phyloP scores from a whole-genome alignment of 257 asterid genomes.

The Gentiana macrophylla region DNA sequence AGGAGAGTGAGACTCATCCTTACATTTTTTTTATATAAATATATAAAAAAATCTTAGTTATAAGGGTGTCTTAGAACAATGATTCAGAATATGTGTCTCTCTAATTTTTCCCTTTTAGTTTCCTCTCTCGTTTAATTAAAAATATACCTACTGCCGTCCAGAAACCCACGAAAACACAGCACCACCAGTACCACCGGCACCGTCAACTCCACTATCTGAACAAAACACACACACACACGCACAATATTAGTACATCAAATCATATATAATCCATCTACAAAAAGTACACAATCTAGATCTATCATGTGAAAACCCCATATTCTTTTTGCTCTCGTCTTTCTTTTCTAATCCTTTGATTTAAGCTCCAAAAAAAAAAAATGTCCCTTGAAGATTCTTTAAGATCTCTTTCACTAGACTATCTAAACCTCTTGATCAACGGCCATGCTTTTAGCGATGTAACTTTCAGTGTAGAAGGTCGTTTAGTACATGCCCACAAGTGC shows the following conservation, averaged over 20 bases:
- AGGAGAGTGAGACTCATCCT: too few relatives aligned
- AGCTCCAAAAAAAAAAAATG: slow-evolving; percentile 16
- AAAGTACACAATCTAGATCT: not conserved
- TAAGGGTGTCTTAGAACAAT: too few relatives aligned
- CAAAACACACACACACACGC: too few relatives aligned
- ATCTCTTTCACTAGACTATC: slow-evolving; percentile 83
- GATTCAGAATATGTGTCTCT: too few relatives aligned
- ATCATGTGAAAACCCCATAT: slow-evolving; percentile 4
- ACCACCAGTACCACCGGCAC: not conserved
- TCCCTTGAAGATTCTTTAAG: slow-evolving; percentile 74
- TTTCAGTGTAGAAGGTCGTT: slow-evolving; percentile 92
- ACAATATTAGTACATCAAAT: too few relatives aligned
- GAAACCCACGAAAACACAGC: too few relatives aligned
- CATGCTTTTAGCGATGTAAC: slow-evolving; percentile 97
- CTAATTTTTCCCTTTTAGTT: too few relatives aligned
- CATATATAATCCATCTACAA: too few relatives aligned
- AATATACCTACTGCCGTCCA: too few relatives aligned
- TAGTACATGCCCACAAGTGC: slow-evolving; percentile 89
- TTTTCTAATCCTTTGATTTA: not conserved
- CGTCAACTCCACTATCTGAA: not conserved
- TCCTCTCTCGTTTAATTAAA: too few relatives aligned
- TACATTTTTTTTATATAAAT: too few relatives aligned
- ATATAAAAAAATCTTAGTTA: too few relatives aligned
- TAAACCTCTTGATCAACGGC: slow-evolving; percentile 92
- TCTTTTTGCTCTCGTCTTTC: not conserved